Evolutionary conservation across 2,329 filamentous ascomycete species (phyloP), one percentile per base, ranked within the genome.

Genomic region (Talaromyces pinophilus): DNA sequence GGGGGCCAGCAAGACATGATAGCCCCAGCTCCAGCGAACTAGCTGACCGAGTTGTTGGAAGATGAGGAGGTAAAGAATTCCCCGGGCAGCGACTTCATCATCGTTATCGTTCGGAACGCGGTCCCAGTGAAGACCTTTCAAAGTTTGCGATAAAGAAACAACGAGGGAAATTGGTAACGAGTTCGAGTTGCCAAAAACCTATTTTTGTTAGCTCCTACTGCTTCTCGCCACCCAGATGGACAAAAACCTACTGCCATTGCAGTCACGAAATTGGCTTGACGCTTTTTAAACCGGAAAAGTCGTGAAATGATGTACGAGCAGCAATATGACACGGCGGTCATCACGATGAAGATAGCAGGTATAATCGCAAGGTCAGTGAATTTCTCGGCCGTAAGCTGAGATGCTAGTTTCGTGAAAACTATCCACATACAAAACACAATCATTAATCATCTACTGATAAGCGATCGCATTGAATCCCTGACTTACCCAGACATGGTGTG

Each of bases 371-470:
- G 86, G 66, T 98, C 95, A 69, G 88, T 84, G 62, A 99, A 86
- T 79, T 97, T 97, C 68, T 95, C 90, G 64, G 93, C 91, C 55
- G 91, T 97, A 67, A 99, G 86, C 79, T 99, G 94, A 1, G 93
- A 96, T 6, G 93, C 95, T 46, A 99, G 86, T 80, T 99, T 99
- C 17, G 92, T 97, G 79, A 98, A 99, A 78, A 99, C 93, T 95
- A 70, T 33, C 2, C 30, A 48, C 17, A 35, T 19, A 38, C 30
- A 33, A 35, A 57, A 30, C 6, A n/a, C 17, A 5, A 25, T 38
- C 6, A 25, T 10, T n/a, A 55, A 35, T n/a, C 46, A 48, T 11
- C 8, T 33, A 3, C 4, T 11, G 1, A 8, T 3, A 7, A 11
- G 3, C 15, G 8, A 33, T 55, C 28, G 3, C 4, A 40, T 13